These are phyloP conservation scores for Leishmania tarentolae DNA, from an alignment of 208 protist genomes.

Conservation along the genomic window DNA sequence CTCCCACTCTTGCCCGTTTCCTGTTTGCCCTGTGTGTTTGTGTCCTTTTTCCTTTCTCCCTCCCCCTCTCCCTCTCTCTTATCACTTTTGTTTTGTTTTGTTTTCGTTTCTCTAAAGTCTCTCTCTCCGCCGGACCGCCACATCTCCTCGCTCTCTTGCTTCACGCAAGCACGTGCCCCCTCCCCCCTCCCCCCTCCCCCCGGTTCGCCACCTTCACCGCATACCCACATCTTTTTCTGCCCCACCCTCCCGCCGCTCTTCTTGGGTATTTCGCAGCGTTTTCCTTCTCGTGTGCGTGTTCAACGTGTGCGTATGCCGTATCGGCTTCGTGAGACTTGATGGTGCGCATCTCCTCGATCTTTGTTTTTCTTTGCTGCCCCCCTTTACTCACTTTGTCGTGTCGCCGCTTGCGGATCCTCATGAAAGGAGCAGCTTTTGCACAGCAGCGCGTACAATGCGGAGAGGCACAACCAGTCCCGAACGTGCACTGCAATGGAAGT, in stretches of 20 bases:
- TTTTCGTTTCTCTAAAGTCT: conserved; percentile 6
- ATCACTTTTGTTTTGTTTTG: not conserved
- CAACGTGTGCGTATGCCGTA: too few relatives aligned
- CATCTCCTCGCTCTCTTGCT: not conserved
- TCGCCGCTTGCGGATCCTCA: not conserved
- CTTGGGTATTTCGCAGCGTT: not conserved
- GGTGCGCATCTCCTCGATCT: not conserved
- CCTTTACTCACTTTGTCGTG: not conserved
- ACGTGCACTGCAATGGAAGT: not conserved
- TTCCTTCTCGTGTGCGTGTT: not conserved
- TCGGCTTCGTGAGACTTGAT: too few relatives aligned
- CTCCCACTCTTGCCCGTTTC: not conserved
- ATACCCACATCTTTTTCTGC: not conserved
- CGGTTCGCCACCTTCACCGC: not conserved
- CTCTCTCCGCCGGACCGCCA: not conserved
- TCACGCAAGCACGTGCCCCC: not conserved
- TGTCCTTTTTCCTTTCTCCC: not conserved
- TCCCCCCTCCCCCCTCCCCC: not conserved
- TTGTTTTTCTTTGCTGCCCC: not conserved
- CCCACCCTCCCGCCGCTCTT: not conserved
- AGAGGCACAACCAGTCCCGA: not conserved
- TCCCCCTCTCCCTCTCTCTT: not conserved
- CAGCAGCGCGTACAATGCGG: not conserved
- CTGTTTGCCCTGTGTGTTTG: not conserved
- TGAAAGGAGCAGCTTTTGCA: not conserved